Base-by-base conservation (phyloP, 1,284 basidiomycete genomes). In the Malassezia furfur region DNA sequence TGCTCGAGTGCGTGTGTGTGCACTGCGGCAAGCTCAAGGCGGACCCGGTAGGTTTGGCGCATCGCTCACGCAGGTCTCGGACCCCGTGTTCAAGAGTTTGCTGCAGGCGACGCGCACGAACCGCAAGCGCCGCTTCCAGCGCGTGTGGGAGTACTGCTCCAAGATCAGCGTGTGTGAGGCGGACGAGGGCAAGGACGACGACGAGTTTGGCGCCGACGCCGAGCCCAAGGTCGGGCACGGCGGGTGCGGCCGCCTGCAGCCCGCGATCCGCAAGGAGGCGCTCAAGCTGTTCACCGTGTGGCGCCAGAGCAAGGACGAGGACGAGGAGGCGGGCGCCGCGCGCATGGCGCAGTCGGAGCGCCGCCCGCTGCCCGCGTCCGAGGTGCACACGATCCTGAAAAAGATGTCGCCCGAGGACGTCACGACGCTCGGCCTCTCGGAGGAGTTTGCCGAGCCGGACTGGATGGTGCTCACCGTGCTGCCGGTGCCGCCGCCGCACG, bases 391-490 rank as follows among this genome's bases (percentile, higher is more conserved):
- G 48, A 69, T 77, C 59, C 64, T 75, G 51, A 78, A 88, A 85
- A 61, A 86, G 88, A 39, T 74, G 51, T 59, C 64, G 21, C 61
- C 83, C 93, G 77, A 91, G 87, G 94, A 98, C 75, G 82, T 98
- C n/a, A 81, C 85, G 64, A 80, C 91, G 15, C 84, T 98, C 63
- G 94, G 94, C 38, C 82, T 98, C 8, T 93, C 89, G 25, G 88
- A 90, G 52, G 88, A 91, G 72, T 96, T 93, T 74, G 94, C 94
- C 12, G 83, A 91, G 40, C 94, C 94, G 2, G 91, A 96, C 71
- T 98, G 94, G 94, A 98, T 99, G 94, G 91, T 99, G 66, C 78
- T 98, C 49, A 96, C 94, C 0, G 91, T 96, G 30, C 82, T 98
- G 70, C 94, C 94, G 35, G 93, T 99, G 0, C 94, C 94, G 1